Evolutionary conservation across 306 rosid genomes (phyloP).

Genomic region (Canavalia ensiformis): DNA sequence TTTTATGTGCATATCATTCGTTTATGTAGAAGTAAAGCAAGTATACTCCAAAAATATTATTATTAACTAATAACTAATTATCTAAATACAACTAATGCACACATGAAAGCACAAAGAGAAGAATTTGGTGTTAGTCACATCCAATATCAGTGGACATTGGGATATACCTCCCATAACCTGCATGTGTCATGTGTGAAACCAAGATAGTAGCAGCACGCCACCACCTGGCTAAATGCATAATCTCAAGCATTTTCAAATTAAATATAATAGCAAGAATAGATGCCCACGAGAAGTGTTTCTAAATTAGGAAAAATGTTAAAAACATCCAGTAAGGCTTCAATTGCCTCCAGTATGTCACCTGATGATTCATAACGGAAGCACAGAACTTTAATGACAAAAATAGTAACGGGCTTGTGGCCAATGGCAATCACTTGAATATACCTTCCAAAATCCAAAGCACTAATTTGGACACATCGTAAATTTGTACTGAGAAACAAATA

Average conservation of each 20-base stretch:
- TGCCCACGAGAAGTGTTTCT: constrained; percentile 1
- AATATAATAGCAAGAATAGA: neutral
- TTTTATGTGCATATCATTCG: neutral
- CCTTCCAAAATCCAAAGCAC: neutral
- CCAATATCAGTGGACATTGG: constrained; percentile 22
- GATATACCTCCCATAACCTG: constrained; percentile 25
- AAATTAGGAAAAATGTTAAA: constrained; percentile 17
- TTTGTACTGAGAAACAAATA: neutral
- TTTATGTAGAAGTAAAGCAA: neutral
- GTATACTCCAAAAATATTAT: constrained; percentile 20
- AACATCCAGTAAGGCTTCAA: neutral
- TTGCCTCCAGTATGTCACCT: constrained; percentile 20
- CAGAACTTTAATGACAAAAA: constrained; percentile 5
- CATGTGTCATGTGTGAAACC: constrained; percentile 11
- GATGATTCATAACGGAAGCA: constrained; percentile 12
- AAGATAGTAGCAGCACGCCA: neutral
- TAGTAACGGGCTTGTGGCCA: neutral
- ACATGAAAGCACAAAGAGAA: neutral
- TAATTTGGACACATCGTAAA: neutral
- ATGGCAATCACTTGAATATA: neutral
- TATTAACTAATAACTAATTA: constrained; percentile 13
- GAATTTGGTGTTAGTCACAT: constrained; percentile 9
- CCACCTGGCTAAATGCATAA: constrained; percentile 18
- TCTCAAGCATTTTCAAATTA: constrained; percentile 21
- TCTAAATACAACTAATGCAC: constrained; percentile 26